These are phyloP conservation scores for Apocynum venetum DNA, from an alignment of 257 asterid species.

Conservation along the genomic window DNA sequence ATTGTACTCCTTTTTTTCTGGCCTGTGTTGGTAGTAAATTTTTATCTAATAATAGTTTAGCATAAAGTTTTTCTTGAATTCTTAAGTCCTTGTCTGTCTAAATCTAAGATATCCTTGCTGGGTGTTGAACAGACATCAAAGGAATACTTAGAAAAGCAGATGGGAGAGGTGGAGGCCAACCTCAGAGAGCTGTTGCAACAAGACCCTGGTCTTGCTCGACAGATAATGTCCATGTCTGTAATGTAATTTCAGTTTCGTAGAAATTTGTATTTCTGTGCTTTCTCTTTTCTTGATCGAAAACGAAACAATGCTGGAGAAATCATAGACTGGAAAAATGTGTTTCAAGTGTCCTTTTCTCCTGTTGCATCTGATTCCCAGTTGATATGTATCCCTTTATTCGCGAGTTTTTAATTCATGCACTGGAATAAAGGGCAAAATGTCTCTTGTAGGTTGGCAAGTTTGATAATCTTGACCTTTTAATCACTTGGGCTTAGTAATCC, in stretches of 20 bases:
- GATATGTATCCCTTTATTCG: too few relatives aligned
- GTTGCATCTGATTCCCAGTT: background rate
- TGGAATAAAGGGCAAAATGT: too few relatives aligned
- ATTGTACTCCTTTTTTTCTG: background rate
- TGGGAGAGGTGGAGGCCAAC: conserved; percentile 73
- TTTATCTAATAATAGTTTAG: background rate
- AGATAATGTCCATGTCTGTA: conserved; percentile 90
- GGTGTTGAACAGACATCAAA: conserved; percentile 60
- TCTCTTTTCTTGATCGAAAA: background rate
- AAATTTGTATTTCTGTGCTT: background rate
- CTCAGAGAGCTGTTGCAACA: conserved; percentile 82
- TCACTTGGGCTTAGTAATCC: too few relatives aligned
- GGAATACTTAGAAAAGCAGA: conserved; percentile 82
- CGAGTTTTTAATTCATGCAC: too few relatives aligned
- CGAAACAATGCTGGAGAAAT: background rate
- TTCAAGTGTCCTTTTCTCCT: background rate
- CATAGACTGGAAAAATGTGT: background rate
- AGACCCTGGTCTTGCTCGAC: conserved; percentile 91
- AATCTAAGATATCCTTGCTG: conserved; percentile 1
- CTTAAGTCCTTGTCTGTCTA: background rate
- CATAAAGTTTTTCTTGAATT: background rate
- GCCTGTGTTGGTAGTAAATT: background rate
- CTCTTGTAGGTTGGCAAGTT: too few relatives aligned
- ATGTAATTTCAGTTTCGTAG: conserved; percentile 6
- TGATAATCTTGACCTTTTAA: too few relatives aligned